A percentile compares a stretch with the other conserved stretches of the same genome.
Evolutionary conservation across 306 rosid genomes (phyloP).

Genomic region (Carpinus fangiana): DNA sequence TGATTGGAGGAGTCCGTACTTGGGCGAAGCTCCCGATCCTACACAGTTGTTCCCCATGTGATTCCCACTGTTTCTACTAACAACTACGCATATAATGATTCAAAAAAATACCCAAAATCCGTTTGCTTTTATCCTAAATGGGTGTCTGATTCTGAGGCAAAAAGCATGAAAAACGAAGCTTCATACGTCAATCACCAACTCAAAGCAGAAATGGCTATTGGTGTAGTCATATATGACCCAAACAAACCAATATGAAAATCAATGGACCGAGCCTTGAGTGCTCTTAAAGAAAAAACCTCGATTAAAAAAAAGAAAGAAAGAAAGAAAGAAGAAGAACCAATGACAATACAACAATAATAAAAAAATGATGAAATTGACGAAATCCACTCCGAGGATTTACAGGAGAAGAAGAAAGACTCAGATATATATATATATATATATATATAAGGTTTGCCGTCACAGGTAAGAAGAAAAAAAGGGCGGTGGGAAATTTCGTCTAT

Average conservation of each 20-base stretch:
- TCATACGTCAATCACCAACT: background rate
- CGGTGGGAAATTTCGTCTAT: background rate
- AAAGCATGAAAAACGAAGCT: background rate
- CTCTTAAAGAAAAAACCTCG: background rate
- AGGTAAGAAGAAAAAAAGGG: background rate
- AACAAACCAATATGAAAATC: slow-evolving; percentile 7
- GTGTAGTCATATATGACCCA: background rate
- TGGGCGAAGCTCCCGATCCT: slow-evolving; percentile 39
- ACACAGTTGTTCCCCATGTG: slow-evolving; percentile 88
- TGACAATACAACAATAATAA: background rate
- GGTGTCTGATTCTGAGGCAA: background rate
- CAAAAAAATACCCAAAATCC: background rate
- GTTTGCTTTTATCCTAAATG: slow-evolving; percentile 4
- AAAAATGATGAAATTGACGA: background rate
- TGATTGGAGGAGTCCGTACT: slow-evolving; percentile 29
- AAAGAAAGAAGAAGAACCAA: too few species aligned
- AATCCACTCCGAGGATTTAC: background rate
- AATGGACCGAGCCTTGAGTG: background rate
- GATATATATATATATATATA: background rate
- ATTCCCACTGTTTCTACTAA: slow-evolving; percentile 12
- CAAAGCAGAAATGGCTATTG: background rate
- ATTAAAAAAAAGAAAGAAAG: too few species aligned
- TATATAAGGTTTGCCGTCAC: background rate
- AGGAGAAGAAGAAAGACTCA: slow-evolving; percentile 9
- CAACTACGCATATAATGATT: background rate